Evolutionary conservation across 73 alveolate species (phyloP).

Genomic region (Paramecium biaurelia): DNA sequence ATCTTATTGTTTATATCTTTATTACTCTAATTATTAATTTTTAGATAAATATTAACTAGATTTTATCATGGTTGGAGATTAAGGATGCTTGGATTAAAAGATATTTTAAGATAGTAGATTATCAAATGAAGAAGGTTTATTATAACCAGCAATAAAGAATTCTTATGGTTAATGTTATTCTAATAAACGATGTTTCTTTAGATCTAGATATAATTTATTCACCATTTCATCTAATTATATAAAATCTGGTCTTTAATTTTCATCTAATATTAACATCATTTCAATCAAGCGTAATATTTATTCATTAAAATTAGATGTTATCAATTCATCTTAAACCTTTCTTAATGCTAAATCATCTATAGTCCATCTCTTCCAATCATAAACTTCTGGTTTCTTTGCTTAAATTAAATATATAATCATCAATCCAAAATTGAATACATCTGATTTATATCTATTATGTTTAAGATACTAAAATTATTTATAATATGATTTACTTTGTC

Average conservation of each 20-base stretch:
- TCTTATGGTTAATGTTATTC: background rate
- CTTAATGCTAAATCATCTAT: background rate
- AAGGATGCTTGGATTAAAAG: background rate
- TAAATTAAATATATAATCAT: background rate
- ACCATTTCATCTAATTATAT: background rate
- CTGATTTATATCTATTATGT: constrained; percentile 47
- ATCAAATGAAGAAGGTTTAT: background rate
- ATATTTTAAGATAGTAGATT: background rate
- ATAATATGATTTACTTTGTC: background rate
- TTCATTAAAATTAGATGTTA: background rate
- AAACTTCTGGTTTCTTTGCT: constrained; percentile 33
- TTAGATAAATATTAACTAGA: background rate
- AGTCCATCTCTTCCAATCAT: constrained; percentile 43
- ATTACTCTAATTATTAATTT: background rate
- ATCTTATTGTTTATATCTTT: background rate
- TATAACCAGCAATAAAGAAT: background rate
- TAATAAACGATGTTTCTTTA: background rate
- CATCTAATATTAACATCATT: constrained; percentile 7
- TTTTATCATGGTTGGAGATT: background rate
- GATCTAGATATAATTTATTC: background rate
- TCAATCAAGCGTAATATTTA: background rate
- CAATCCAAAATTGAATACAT: constrained; percentile 26
- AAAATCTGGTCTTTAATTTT: constrained; percentile 12
- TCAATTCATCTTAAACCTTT: background rate
- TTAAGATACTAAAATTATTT: background rate